Evolutionary conservation across 148 eudicot species (phyloP), one percentile per base, ranked within the genome.

Genomic region (Chenopodium berlandieri): DNA sequence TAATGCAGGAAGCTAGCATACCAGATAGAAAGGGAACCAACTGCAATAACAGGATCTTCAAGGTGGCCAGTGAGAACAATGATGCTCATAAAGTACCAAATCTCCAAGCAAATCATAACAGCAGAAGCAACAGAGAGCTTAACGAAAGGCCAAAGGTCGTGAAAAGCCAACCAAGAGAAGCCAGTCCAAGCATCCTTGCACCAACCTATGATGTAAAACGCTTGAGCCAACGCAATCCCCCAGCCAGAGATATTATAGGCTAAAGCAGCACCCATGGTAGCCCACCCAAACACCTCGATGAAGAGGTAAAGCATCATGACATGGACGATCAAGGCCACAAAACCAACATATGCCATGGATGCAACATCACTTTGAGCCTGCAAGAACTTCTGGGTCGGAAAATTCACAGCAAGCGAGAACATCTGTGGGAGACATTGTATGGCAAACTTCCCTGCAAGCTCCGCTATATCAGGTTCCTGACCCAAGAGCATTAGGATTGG

Each of bases 61-160:
- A 95, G 97, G 85, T 95, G 98, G n/a, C 98, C 98, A 22, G 98
- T 95, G 73, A 95, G 97, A 65, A 95, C 94, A 82, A 93, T 93
- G 9, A 95, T 95, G 77, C 91, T 95, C 98, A 95, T 93, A 34
- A 95, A 95, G 74, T 95, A 95, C 98, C 98, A 95, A 60, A 95
- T 88, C 89, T 95, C 98, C 68, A 95, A 71, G 74, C 98, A 95
- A 82, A 95, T 91, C 98, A 95, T 95, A 4, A 93, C 85, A 71
- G 98, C 98, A 19, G 98, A 95, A 67, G 97, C 94, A 71, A 93
- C 79, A 4, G 97, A 92, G 4, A 95, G 92, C 82, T 75, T 93
- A 16, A 88, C 81, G 80, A 95, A 95, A 1, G 88, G 88, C 94
- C 97, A 95, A 50, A 95, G 82, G 7, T 92, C 97, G 70, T 90